A percentile compares a stretch with the other conserved stretches of the same genome.
Evolutionary conservation across 805 yeast species (phyloP).

Genomic region (Sungouiozyma ichnusensis): DNA sequence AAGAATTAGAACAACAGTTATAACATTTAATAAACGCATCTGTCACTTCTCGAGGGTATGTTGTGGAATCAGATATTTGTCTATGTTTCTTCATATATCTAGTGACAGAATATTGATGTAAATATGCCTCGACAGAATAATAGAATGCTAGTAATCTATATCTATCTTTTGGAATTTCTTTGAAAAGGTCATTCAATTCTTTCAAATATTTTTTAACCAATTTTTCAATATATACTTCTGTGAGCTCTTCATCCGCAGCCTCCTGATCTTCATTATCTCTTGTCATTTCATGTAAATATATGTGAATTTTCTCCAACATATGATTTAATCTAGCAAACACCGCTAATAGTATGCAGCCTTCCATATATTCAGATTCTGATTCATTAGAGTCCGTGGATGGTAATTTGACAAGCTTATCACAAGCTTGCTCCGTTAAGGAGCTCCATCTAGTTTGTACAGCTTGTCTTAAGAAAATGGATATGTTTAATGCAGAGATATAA

Average conservation of each 20-base stretch:
- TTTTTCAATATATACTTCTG: conserved; percentile 10
- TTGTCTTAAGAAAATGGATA: conserved; percentile 56
- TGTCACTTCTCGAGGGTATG: conserved; percentile 26
- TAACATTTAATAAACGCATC: conserved; percentile 42
- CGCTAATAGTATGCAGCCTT: conserved; percentile 41
- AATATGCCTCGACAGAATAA: conserved; percentile 55
- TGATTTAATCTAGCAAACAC: conserved; percentile 49
- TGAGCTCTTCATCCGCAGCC: conserved; percentile 9
- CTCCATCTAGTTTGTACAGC: conserved; percentile 55
- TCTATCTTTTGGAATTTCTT: conserved; percentile 31
- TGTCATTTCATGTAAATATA: conserved; percentile 33
- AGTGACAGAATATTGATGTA: conserved; percentile 45
- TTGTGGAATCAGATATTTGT: conserved; percentile 5
- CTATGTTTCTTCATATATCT: conserved; percentile 14
- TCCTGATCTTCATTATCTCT: conserved; percentile 4
- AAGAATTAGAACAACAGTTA: conserved; percentile 40
- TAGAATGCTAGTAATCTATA: conserved; percentile 40
- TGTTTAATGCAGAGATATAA: conserved; percentile 52
- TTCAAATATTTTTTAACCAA: conserved; percentile 36
- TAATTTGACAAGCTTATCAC: not conserved
- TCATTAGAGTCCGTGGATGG: not conserved
- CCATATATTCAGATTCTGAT: conserved; percentile 3
- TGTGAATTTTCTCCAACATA: conserved; percentile 51
- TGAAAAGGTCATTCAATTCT: conserved; percentile 33
- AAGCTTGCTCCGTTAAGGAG: conserved; percentile 15